phyloP scores from a whole-genome alignment of 371 early-diverging fungal species.

The Racocetra persica region DNA sequence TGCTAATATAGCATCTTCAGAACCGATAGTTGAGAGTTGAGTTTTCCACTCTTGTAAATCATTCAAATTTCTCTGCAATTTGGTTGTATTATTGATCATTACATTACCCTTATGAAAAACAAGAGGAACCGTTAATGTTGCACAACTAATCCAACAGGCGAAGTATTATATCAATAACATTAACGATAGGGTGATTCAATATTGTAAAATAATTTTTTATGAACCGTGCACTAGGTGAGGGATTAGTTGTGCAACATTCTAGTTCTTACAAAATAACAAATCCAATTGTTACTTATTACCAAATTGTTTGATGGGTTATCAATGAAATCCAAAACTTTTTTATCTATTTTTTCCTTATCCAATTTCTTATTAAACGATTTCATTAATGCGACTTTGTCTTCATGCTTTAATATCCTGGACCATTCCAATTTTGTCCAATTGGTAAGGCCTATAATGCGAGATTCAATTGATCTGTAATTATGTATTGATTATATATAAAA shows the following conservation, averaged over 20 bases:
- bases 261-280: slow-evolving; percentile 13
- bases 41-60: slow-evolving; percentile 19
- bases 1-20: slow-evolving; percentile 33
- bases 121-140: no score
- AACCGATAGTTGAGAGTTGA: slow-evolving; percentile 21
- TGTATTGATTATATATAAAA: no score
- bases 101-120: no score
- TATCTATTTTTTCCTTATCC: slow-evolving; percentile 15
- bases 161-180: no score
- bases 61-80: background rate
- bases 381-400: slow-evolving; percentile 8
- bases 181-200: no score
- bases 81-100: background rate
- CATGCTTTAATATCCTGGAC: slow-evolving; percentile 17
- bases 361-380: slow-evolving; percentile 7
- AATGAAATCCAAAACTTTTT: background rate
- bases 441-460: slow-evolving; percentile 3
- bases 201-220: no score
- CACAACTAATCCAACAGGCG: no score
- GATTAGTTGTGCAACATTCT: no score
- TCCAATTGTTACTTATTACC: slow-evolving; percentile 10
- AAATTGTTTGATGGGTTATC: slow-evolving; percentile 11
- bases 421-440: slow-evolving; percentile 33
- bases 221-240: no score
- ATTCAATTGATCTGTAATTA: slow-evolving; percentile 22